Evolutionary conservation across 768 basidiomycete genomes (phyloP).

Genomic region (Tulasnella sp.): DNA sequence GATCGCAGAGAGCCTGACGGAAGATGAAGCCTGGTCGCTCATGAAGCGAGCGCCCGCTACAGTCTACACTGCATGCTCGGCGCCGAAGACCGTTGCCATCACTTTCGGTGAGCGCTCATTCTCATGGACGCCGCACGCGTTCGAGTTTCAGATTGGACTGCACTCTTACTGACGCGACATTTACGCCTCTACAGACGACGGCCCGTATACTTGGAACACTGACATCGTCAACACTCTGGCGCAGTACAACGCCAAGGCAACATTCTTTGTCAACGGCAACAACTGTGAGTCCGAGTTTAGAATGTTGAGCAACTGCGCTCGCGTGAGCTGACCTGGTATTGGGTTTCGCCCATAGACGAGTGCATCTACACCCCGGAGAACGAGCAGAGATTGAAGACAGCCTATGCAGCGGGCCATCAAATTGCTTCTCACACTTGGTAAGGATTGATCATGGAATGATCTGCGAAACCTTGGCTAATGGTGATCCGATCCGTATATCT

Average conservation of each 20-base stretch:
- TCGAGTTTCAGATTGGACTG: not conserved
- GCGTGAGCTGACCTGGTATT: not conserved
- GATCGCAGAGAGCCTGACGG: not conserved
- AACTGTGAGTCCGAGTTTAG: not conserved
- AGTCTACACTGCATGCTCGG: not conserved
- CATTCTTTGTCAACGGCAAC: constrained; percentile 2
- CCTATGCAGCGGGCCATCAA: not conserved
- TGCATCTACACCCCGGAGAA: constrained; percentile 1
- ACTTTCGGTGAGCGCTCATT: not conserved
- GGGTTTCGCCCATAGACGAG: not conserved
- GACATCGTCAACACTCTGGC: not conserved
- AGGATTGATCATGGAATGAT: not conserved
- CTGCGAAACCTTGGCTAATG: too few relatives aligned
- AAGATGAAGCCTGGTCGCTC: not conserved
- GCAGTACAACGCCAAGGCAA: not conserved
- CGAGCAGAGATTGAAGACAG: not conserved
- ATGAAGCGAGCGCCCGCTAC: not conserved
- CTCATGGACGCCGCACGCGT: not conserved
- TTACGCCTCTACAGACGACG: not conserved
- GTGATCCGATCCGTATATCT: not conserved
- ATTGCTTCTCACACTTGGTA: not conserved
- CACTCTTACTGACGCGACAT: constrained; percentile 3
- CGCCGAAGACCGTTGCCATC: not conserved
- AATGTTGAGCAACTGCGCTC: too few relatives aligned
- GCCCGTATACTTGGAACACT: constrained; percentile 9